phyloP scores from a whole-genome alignment of 2,329 filamentous ascomycete species.

The Aspergillus clavatus region DNA sequence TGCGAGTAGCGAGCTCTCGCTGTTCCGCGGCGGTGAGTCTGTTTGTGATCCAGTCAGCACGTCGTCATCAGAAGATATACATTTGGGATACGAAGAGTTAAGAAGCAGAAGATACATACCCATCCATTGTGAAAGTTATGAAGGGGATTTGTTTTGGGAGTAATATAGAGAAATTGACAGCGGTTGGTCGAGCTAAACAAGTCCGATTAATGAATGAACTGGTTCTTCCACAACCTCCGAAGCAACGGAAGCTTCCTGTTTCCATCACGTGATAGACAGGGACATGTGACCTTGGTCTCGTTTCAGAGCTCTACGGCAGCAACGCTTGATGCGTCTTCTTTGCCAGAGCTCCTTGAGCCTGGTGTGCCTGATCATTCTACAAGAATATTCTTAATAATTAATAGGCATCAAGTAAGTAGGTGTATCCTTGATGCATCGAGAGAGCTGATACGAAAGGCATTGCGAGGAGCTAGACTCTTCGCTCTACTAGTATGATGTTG shows the following conservation, averaged over 20 bases:
- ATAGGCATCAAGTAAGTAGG: no score
- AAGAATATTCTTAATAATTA: no score
- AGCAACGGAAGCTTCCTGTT: constrained; percentile 10
- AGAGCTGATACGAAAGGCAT: no score
- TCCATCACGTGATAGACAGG: constrained; percentile 5
- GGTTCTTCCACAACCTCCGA: background rate
- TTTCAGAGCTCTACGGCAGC: background rate
- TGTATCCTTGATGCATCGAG: no score
- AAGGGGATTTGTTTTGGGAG: constrained; percentile 3
- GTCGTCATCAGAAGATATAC: background rate
- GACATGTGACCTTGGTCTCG: constrained; percentile 7
- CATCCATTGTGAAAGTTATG: constrained; percentile 31
- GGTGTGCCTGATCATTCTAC: no score
- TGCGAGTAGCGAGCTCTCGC: constrained; percentile 86
- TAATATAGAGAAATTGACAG: constrained; percentile 1
- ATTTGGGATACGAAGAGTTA: background rate
- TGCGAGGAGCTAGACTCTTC: no score
- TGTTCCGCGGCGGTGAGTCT: constrained; percentile 75
- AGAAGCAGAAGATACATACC: constrained; percentile 20
- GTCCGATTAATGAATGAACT: background rate
- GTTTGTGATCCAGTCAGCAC: constrained; percentile 8
- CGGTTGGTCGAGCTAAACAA: background rate
- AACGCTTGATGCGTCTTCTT: no score
- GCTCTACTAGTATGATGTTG: no score
- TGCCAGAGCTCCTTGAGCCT: no score